Evolutionary conservation across 768 basidiomycete genomes (phyloP).

Genomic region (Gymnopilus dilepis): DNA sequence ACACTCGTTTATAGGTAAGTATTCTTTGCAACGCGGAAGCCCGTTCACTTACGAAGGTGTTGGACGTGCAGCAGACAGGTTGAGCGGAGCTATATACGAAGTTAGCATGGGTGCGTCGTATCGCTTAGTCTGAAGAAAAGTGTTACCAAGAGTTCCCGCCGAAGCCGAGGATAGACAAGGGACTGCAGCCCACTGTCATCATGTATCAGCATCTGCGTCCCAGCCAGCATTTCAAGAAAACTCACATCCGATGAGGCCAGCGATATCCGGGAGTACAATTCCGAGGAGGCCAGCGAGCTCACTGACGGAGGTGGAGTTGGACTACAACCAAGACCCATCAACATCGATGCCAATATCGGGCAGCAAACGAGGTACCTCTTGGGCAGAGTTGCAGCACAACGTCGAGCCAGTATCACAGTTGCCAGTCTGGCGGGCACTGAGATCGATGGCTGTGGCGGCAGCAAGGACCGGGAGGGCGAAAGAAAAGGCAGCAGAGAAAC

Average conservation of each 20-base stretch:
- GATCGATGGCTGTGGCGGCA: constrained; percentile 21
- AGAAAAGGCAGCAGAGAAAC: constrained; percentile 21
- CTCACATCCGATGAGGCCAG: constrained; percentile 10
- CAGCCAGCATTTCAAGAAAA: not conserved
- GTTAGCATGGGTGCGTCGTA: too few species aligned
- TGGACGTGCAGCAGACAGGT: constrained; percentile 27
- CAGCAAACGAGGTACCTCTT: constrained; percentile 9
- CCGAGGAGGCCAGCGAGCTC: constrained; percentile 14
- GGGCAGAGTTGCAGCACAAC: constrained; percentile 27
- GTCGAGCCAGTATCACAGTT: constrained; percentile 27
- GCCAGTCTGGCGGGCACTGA: constrained; percentile 6
- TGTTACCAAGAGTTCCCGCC: constrained; percentile 20
- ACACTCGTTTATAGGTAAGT: too few species aligned
- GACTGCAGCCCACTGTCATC: constrained; percentile 18
- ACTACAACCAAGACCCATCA: too few species aligned
- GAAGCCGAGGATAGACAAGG: constrained; percentile 17
- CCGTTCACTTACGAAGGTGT: constrained; percentile 14
- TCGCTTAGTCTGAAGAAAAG: too few species aligned
- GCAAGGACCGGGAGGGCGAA: constrained; percentile 28
- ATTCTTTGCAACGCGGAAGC: too few species aligned
- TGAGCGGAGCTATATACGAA: too few species aligned
- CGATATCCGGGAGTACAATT: constrained; percentile 10
- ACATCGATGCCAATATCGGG: too few species aligned
- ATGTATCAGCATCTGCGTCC: not conserved
- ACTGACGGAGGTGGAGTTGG: not conserved